These are phyloP conservation scores for Malassezia sympodialis DNA, from an alignment of 1,284 basidiomycete species.

Conservation along the genomic window DNA sequence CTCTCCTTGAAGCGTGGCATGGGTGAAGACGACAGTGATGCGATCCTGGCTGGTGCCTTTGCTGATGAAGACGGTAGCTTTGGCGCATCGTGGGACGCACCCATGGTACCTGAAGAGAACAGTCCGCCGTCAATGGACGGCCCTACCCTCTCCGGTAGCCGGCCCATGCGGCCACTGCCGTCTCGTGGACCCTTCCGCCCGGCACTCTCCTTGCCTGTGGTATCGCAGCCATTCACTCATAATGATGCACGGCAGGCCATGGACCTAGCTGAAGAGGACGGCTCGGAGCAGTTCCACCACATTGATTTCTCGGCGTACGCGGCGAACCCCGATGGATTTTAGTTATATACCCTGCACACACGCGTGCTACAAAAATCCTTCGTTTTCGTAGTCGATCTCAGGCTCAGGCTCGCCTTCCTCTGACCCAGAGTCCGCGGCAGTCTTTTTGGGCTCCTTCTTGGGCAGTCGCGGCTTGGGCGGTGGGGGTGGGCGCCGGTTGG, in stretches of 20 bases:
- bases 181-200: conserved; percentile 5
- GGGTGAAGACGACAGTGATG: conserved; percentile 11
- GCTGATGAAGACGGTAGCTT: conserved; percentile 2
- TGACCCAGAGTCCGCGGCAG: not conserved
- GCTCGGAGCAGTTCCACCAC: not conserved
- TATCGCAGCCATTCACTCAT: not conserved
- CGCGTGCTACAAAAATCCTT: conserved; percentile 12
- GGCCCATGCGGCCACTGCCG: conserved; percentile 8
- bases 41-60: conserved; percentile 8
- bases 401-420: conserved; percentile 8
- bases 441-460: not conserved
- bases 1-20: conserved; percentile 9
- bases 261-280: not conserved
- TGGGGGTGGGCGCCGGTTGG: conserved; percentile 10
- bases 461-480: conserved; percentile 2
- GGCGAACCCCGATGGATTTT: conserved; percentile 13
- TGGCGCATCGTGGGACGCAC: not conserved
- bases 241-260: not conserved
- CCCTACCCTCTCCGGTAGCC: not conserved
- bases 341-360: not conserved
- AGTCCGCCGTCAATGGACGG: not conserved
- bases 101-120: not conserved
- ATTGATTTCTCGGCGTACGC: conserved; percentile 14
- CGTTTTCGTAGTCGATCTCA: conserved; percentile 15
- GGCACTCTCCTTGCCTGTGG: conserved; percentile 11